Percentiles rank a stretch among this genome's conserved stretches.
These are phyloP conservation scores for Iris macrosiphon DNA, from an alignment of 106 monocot genomes.

Conservation along the genomic window DNA sequence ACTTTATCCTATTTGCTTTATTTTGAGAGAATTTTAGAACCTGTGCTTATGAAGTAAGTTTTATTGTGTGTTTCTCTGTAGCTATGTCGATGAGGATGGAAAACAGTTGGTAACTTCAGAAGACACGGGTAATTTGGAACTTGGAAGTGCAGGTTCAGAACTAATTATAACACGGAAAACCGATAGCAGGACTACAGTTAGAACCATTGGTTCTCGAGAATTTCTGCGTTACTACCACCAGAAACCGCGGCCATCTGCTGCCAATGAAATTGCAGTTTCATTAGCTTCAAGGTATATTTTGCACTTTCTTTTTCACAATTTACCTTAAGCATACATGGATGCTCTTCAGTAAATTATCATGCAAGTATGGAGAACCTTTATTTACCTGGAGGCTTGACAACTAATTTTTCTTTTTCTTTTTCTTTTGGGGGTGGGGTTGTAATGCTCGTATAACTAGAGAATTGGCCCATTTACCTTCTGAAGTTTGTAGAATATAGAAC, in stretches of 20 bases:
- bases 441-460: too few relatives aligned
- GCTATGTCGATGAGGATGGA: conserved; percentile 72
- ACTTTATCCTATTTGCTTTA: background rate
- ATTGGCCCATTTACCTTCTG: too few relatives aligned
- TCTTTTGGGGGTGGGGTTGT: too few relatives aligned
- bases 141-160: conserved; percentile 77
- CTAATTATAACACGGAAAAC: conserved; percentile 55
- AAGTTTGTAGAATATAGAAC: too few relatives aligned
- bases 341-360: too few relatives aligned
- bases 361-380: too few relatives aligned
- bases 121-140: conserved; percentile 43
- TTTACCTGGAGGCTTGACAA: too few relatives aligned
- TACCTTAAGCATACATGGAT: too few relatives aligned
- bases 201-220: conserved; percentile 74
- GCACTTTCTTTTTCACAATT: too few relatives aligned
- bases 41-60: background rate
- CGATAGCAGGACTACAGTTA: conserved; percentile 37
- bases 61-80: conserved; percentile 5
- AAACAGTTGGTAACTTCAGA: conserved; percentile 64
- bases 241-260: conserved; percentile 80
- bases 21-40: background rate
- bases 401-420: background rate
- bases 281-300: conserved; percentile 71
- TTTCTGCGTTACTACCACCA: conserved; percentile 90
- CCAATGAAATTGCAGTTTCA: conserved; percentile 43